These are phyloP conservation scores for Litchi chinensis DNA, from an alignment of 345 rosid species.

Conservation along the genomic window DNA sequence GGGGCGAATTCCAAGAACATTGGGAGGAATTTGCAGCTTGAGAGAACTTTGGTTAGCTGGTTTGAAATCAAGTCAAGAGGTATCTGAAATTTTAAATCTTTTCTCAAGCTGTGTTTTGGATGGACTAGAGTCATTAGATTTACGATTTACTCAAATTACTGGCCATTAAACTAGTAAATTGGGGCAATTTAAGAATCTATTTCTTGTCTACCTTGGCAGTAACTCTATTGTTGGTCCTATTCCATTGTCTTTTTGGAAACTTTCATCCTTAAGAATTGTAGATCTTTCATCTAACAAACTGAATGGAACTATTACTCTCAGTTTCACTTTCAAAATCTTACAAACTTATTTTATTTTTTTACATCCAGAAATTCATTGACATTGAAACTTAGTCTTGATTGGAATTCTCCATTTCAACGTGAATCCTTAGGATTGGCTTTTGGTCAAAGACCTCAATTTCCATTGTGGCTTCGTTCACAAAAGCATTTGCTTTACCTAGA, in stretches of 20 bases:
- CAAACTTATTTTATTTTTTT: background rate
- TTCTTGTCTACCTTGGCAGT: background rate
- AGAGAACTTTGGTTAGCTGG: too few relatives aligned
- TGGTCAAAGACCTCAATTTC: constrained; percentile 32
- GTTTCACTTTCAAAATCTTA: background rate
- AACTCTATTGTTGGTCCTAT: background rate
- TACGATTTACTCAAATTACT: background rate
- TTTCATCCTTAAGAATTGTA: background rate
- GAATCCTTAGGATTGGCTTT: background rate
- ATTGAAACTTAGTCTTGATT: background rate
- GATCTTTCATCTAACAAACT: background rate
- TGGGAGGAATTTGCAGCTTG: background rate
- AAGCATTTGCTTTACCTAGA: constrained; percentile 15
- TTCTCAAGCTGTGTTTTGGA: too few relatives aligned
- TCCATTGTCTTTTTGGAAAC: background rate
- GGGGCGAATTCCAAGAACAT: background rate
- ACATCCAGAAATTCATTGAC: background rate
- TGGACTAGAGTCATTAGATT: too few relatives aligned
- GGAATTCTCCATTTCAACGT: constrained; percentile 22
- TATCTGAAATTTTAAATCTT: too few relatives aligned
- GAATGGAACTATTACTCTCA: background rate
- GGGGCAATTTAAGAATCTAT: background rate
- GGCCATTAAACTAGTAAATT: background rate
- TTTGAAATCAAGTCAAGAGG: too few relatives aligned
- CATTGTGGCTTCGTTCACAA: constrained; percentile 20